Percentiles rank a stretch among this genome's conserved stretches.
phyloP scores from a whole-genome alignment of 2,329 filamentous ascomycete species.

The Leptoxyphium fumago region DNA sequence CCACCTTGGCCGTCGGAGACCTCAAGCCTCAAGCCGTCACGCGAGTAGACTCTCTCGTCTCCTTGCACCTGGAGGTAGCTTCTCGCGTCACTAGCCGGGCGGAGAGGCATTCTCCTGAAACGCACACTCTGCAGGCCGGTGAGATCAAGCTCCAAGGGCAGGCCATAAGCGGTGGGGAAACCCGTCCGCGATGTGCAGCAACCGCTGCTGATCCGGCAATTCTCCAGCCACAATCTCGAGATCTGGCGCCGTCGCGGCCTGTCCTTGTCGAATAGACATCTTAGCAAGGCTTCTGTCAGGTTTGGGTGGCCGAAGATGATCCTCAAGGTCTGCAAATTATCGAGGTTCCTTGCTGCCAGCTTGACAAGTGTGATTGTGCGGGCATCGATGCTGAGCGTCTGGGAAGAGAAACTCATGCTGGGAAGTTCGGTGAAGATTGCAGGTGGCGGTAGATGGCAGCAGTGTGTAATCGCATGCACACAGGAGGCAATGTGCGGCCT shows the following conservation, averaged over 20 bases:
- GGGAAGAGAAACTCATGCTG: constrained; percentile 23
- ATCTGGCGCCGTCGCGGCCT: constrained; percentile 18
- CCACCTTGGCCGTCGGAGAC: constrained; percentile 7
- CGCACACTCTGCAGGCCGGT: constrained; percentile 27
- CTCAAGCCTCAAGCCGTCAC: background rate
- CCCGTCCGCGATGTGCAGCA: constrained; percentile 1
- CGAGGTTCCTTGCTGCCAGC: constrained; percentile 25
- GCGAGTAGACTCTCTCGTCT: background rate
- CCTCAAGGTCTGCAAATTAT: constrained; percentile 28
- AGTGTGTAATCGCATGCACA: constrained; percentile 29
- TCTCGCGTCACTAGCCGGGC: background rate
- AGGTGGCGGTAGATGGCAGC: constrained; percentile 31
- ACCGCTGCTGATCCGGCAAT: constrained; percentile 22
- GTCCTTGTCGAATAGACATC: constrained; percentile 24
- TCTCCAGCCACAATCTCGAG: constrained; percentile 32
- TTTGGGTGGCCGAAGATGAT: constrained; percentile 30
- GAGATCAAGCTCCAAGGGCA: constrained; percentile 14
- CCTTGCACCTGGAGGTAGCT: background rate
- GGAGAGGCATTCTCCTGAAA: constrained; percentile 24
- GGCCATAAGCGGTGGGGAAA: constrained; percentile 4
- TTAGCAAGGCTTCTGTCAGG: constrained; percentile 25
- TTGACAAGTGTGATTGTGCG: constrained; percentile 25
- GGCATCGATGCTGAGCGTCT: constrained; percentile 25
- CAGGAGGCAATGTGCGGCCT: constrained; percentile 27
- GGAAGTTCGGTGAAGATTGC: constrained; percentile 31